Base-by-base conservation (phyloP, 2,329 filamentous ascomycete genomes). In the Bipolaris zeicola region DNA sequence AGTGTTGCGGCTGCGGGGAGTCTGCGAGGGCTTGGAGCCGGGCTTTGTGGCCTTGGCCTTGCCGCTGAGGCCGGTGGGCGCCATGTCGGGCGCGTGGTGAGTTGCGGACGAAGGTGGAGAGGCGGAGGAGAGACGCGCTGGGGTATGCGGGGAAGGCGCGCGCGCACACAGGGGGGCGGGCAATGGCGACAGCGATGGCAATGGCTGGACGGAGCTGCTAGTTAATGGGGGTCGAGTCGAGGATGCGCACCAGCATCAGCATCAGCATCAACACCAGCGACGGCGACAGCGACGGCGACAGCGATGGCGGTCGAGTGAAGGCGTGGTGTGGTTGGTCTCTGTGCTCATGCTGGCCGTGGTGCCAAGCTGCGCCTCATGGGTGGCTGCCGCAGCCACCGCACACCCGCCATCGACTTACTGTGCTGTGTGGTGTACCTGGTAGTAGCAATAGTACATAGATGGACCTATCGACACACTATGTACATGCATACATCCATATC, bases 1-100 rank as follows among this genome's bases (percentile, higher is more conserved):
- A 34, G 89, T 91, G 76, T 92, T 93, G 70, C 90, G 88, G 72
- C 89, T 92, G 60, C 86, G 82, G 14, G 71, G 69, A 14, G 67
- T 55, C 45, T 63, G 69, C 10, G 66, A 62, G 20, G 66, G 63
- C 61, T 72, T 74, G 8, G 67, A 68, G 43, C 64, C 63, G 1
- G 66, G 68, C 61, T 81, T 85, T 55, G 50, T 44, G 18, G 80
- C 81, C 78, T 91, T 91, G 79, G 67, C 75, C 60, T 77, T 78
- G 66, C 70, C 72, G 61, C 73, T 72, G 51, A 73, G 68, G 51
- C 55, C 49, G 26, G 66, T 53, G 41, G 71, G 68, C n/a, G 75
- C 69, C 72, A 76, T 76, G 57, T 38, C 49, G 60, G 47, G 45
- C 38, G 57, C 16, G 52, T 43, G n/a, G 41, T 16, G 24, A 8